phyloP scores from a whole-genome alignment of 1,139 yeast genomes.

The Yamadazyma diddensiae region DNA sequence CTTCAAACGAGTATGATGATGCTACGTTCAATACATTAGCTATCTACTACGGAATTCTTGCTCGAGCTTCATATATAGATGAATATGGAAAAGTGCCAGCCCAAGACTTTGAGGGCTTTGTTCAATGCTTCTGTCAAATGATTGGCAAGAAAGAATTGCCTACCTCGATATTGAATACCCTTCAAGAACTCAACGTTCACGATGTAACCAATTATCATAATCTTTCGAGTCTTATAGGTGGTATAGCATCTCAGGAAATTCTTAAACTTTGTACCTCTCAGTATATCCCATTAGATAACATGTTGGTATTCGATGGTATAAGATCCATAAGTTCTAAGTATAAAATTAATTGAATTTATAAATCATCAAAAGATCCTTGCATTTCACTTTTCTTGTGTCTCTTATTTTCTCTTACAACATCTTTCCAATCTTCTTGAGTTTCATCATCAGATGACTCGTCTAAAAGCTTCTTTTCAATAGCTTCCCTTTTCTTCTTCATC shows the following conservation, averaged over 20 bases:
- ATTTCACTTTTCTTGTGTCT: slow-evolving; percentile 45
- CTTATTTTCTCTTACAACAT: slow-evolving; percentile 63
- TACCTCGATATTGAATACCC: slow-evolving; percentile 15
- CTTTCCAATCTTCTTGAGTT: slow-evolving; percentile 82
- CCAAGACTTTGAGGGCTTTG: slow-evolving; percentile 21
- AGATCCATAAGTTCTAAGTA: slow-evolving; percentile 49
- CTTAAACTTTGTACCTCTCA: slow-evolving; percentile 66
- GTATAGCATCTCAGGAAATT: slow-evolving; percentile 75
- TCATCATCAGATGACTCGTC: slow-evolving; percentile 48
- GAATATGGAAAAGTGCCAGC: slow-evolving; percentile 18
- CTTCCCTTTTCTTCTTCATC: slow-evolving; percentile 61
- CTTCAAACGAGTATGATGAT: slow-evolving; percentile 17
- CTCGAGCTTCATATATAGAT: slow-evolving; percentile 24
- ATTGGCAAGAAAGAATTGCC: slow-evolving; percentile 16
- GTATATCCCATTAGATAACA: slow-evolving; percentile 67
- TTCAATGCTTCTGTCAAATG: slow-evolving; percentile 13
- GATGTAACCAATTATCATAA: slow-evolving; percentile 33
- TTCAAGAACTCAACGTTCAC: slow-evolving; percentile 31
- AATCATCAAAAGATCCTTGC: slow-evolving; percentile 66
- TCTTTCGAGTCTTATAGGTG: slow-evolving; percentile 57
- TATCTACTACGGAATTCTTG: slow-evolving; percentile 36
- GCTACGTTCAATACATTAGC: slow-evolving; percentile 22
- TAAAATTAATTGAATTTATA: slow-evolving; percentile 26
- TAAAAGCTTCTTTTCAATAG: slow-evolving; percentile 54
- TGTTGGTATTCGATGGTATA: slow-evolving; percentile 67